Evolutionary conservation across 805 yeast species (phyloP), one percentile per base, ranked within the genome.

Genomic region (Zygosaccharomyces bailii): DNA sequence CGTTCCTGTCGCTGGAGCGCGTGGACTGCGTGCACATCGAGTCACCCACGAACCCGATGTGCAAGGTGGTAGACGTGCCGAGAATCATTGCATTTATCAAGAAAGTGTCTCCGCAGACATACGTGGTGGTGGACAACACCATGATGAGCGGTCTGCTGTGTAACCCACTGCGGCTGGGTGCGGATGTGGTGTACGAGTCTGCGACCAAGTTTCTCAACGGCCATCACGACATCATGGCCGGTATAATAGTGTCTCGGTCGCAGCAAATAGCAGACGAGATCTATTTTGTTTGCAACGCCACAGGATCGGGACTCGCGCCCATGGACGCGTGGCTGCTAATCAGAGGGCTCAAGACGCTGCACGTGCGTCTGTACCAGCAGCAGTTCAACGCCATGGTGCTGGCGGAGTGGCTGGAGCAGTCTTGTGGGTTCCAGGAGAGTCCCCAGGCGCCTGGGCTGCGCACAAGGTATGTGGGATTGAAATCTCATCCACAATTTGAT

Each of bases 141-240:
- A 90, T 90, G 98, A 84, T 90, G 95, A 82, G 96, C 21, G 97
- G 97, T 9, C 66, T 90, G 49, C 73, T 83, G 57, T 81, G 86
- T 81, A 75, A 83, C 18, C 97, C 98, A 4, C 72, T 90, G 52
- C 87, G 86, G 54, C 76, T 85, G 53, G 95, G 93, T 6, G 91
- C 82, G 30, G 97, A 90, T 61, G 86, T 90, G 45, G 96, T 86
- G 45, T 91, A 90, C 64, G 98, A 90, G 63, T 82, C 91, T 9
- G 97, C 95, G 11, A 90, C 98, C 34, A 90, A 90, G 67, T 90
- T 86, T 61, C 72, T 90, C 54, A 85, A 89, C 57, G 96, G 96
- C 5, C 98, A 90, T 64, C 98, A 90, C 66, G 97, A 91, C 64
- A 79, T 90, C 56, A 90, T 90, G 98, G 96, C 96, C 18, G 98